Base-by-base conservation (phyloP, 106 monocot species). In the Dendrobium catenatum region DNA sequence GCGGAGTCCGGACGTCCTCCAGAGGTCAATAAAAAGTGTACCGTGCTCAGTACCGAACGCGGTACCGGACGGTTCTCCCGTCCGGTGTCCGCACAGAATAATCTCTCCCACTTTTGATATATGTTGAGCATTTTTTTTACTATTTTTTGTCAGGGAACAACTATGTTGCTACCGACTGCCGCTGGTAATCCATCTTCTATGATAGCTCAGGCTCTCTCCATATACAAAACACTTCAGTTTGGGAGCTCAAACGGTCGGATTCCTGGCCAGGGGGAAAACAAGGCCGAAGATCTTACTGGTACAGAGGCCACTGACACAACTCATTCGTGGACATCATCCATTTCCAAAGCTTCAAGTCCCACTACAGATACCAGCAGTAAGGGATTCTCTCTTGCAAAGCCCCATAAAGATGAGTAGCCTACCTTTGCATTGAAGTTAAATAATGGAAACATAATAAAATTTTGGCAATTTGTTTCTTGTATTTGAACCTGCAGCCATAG, bases 191-290 rank as follows among this genome's bases (percentile, higher is more conserved):
- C 88, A 73, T 82, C 88, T 20, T 49, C 79, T 29, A 81, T 88
- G 85, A 82, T 88, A 24, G 79, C 88, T 76, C 88, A 88, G 27
- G 85, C 88, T 72, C 37, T 88, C 8, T 48, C 82, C 19, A 82
- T 85, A 79, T 88, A 88, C 79, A 82, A 80, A 70, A 49, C 74
- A 7, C 75, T 88, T 16, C 48, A 72, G 8, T 17, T n/a, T 1
- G 48, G 72, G 17, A 55, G 27, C 24, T 37, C 66, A 9, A 75
- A 42, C 76, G 31, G 42, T 20, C 6, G 17, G 6, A 16, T 54
- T 54, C 33, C 22, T 7, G 5, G 29, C 2, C 73, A 11, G 20
- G 76, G 58, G 27, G 82, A 83, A 75, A 41, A 2, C 37, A 41
- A 59, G 44, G 44, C 16, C 20, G 64, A 79, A 67, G 76, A 22